phyloP scores from a whole-genome alignment of 1,284 basidiomycete genomes.

The Cerioporus squamosus region DNA sequence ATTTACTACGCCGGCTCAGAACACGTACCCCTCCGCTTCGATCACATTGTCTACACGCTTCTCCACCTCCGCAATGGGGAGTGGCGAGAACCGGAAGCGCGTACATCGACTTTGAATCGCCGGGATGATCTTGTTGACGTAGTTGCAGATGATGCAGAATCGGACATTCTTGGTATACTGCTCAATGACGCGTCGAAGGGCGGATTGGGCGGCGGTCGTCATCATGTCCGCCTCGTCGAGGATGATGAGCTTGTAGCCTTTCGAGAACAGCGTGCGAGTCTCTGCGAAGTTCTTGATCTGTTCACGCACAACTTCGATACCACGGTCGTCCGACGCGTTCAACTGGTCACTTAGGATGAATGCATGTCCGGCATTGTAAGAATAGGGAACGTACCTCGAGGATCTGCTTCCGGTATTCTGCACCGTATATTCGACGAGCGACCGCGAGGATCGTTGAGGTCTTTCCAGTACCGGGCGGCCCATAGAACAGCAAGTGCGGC shows the following conservation, averaged over 20 bases:
- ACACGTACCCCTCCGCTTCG: slow-evolving; percentile 80
- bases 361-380: not conserved
- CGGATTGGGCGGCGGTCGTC: slow-evolving; percentile 97
- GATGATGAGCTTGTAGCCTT: slow-evolving; percentile 97
- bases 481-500: slow-evolving; percentile 97
- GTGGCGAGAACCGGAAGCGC: slow-evolving; percentile 95
- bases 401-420: slow-evolving; percentile 86
- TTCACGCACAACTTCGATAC: slow-evolving; percentile 97
- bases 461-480: slow-evolving; percentile 97
- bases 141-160: slow-evolving; percentile 99
- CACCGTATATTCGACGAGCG: slow-evolving; percentile 91
- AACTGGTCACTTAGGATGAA: slow-evolving; percentile 51
- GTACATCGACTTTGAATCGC: slow-evolving; percentile 99
- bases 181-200: slow-evolving; percentile 95
- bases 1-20: not conserved
- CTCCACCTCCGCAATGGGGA: slow-evolving; percentile 88
- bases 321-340: slow-evolving; percentile 97
- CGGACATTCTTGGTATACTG: slow-evolving; percentile 99
- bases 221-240: slow-evolving; percentile 99
- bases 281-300: slow-evolving; percentile 99
- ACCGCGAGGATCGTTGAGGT: slow-evolving; percentile 98
- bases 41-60: slow-evolving; percentile 83
- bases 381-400: slow-evolving; percentile 71
- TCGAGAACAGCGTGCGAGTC: slow-evolving; percentile 89
- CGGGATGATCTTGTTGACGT: slow-evolving; percentile 99